Evolutionary conservation across 768 basidiomycete species (phyloP), one percentile per base, ranked within the genome.

Genomic region (Pulveroboletus sp.): DNA sequence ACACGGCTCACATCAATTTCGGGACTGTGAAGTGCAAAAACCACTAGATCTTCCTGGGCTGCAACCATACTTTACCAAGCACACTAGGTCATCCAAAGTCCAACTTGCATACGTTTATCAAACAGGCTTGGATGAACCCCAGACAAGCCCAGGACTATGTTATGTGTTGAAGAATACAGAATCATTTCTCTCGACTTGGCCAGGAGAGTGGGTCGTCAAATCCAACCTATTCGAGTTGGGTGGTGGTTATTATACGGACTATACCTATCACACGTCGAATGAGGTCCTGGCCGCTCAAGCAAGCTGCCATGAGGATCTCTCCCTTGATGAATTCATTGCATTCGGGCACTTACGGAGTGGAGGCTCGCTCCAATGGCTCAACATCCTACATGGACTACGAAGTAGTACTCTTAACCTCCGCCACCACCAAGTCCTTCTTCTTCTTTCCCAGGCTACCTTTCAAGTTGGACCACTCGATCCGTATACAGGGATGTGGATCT

Each of bases 331-430:
- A 43, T 71, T 65, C 25, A 61, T 71, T 17, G 17, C 35, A 36
- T 17, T 5, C 11, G 17, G 35, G 19, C 35, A 36, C 17, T 36
- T 36, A 8, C 35, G 67, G 6, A 65, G 69, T 29, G 75, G 78
- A 4, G 45, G 61, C 1, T 60, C 45, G 3, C 52, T 78, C 0
- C 78, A 79, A 40, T 78, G 75, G 77, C 53, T 70, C 31, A 79
- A 79, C 49, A 73, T 79, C 27, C 52, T 65, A 5, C 67, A 71
- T 20, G 74, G 73, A 51, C 49, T 79, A 16, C 63, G 61, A 8
- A 62, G 65, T 2, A 57, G 64, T 16, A 48, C 51, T 2, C 57
- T 79, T 38, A 65, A 65, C 6, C 70, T 79, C 43, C 57, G 63
- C 19, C 41, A 51, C 6, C 63, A 66, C 2, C 71, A 67, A 13